A percentile compares a stretch with the other conserved stretches of the same genome.
Conservation (phyloP, 202 grass and related monocot species). For the Digitaria exilis region DNA sequence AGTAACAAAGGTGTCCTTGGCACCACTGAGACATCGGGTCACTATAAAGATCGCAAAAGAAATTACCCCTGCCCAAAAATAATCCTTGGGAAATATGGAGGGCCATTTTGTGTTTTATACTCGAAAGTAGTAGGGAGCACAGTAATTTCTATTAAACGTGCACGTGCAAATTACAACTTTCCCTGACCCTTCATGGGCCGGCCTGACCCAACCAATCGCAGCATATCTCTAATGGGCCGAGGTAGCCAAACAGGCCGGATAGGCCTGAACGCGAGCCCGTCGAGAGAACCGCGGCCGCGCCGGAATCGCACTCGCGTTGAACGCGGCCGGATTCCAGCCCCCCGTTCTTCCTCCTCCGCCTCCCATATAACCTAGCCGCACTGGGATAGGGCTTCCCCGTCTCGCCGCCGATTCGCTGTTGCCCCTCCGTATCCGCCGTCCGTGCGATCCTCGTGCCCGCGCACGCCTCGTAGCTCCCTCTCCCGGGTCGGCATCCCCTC, state of each 20-base stretch:
- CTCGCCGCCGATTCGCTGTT: slow-evolving; percentile 14
- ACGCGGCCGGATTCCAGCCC: not conserved
- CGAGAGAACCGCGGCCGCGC: not conserved
- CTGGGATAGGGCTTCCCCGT: slow-evolving; percentile 19
- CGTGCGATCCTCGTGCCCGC: not conserved
- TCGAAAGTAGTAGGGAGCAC: too few species aligned
- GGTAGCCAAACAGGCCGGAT: not conserved
- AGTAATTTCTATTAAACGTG: too few species aligned
- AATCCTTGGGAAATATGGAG: too few species aligned
- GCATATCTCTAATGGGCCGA: not conserved
- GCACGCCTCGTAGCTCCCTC: not conserved
- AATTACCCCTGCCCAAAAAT: too few species aligned
- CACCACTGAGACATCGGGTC: too few species aligned
- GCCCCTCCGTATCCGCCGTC: not conserved
- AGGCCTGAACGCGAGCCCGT: not conserved
- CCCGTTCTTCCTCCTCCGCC: not conserved
- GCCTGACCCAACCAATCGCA: not conserved
- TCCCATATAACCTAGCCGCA: slow-evolving; percentile 39
- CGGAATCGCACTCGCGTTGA: not conserved
- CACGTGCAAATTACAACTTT: too few species aligned
- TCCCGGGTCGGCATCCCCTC: not conserved
- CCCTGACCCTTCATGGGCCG: not conserved
- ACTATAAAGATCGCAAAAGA: too few species aligned
- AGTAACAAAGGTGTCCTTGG: too few species aligned
- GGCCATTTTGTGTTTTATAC: too few species aligned